Evolutionary conservation across 1,284 basidiomycete species (phyloP), one percentile per base, ranked within the genome.

Genomic region (Leccinum fuscescens): DNA sequence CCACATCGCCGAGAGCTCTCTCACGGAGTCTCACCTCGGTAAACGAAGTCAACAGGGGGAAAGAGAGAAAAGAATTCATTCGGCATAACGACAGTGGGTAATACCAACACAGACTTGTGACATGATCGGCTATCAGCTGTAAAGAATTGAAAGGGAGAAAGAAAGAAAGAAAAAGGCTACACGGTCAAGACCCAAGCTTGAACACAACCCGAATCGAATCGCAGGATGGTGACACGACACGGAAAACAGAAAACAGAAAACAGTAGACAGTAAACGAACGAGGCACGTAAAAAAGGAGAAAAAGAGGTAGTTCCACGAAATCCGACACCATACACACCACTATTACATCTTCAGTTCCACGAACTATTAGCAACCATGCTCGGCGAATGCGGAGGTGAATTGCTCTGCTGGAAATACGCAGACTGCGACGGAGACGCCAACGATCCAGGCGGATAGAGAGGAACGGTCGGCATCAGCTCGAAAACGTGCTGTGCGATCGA

Each of bases 381-480:
- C 31, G 87, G 87, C 1, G 86, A 88, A 64, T 83, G 81, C 31
- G 84, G 81, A 5, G 86, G 87, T 1, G 86, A 88, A 58, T 78
- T 78, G 14, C 85, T 79, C 63, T 82, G 80, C 27, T 81, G 82
- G 72, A 88, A 87, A 67, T 86, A 87, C 12, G 82, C 81, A 22
- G 80, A 80, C 44, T 82, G 82, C 5, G 85, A 79, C 3, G 88
- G 88, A 2, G 88, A 88, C 4, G 84, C 79, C 53, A 90, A 71
- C 14, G 86, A 82, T 11, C 79, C 84, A 12, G 86, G 85, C 2
- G 85, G 78, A 67, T 81, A 86, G 12, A 92, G 76, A 6, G 87
- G 89, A 51, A 90, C 85, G 0, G 90, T 92, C 0, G 91, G 90
- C 33, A 90, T 84, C 35, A 92, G 79, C 72, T 92, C 90, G 65